These are phyloP conservation scores for Oenanthe javanica DNA, from an alignment of 140 eudicot genomes.

Conservation along the genomic window DNA sequence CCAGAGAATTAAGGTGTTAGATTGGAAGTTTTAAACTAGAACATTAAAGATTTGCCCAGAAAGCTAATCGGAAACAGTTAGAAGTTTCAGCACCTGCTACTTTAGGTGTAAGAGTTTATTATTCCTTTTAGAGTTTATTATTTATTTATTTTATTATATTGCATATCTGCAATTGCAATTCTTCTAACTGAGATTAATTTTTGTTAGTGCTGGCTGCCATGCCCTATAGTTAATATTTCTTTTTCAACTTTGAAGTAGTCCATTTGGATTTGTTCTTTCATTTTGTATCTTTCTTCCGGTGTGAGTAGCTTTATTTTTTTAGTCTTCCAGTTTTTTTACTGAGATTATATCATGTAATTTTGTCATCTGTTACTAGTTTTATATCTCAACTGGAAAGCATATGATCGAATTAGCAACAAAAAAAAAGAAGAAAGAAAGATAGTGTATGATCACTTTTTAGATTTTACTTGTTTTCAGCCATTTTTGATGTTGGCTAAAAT, in stretches of 20 bases:
- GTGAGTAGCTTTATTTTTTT: not conserved
- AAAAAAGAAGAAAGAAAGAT: not conserved
- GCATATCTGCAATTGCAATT: slow-evolving; percentile 6
- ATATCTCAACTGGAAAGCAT: not conserved
- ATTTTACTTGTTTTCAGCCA: no score
- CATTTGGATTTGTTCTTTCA: not conserved
- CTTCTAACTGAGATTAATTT: not conserved
- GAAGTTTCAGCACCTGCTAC: slow-evolving; percentile 1
- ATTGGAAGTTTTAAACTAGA: slow-evolving; percentile 6
- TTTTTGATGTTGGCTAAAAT: not conserved
- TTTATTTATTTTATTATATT: not conserved
- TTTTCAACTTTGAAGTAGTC: not conserved
- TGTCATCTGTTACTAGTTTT: not conserved
- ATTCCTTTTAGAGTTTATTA: not conserved
- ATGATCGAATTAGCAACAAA: not conserved
- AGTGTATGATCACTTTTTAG: no score
- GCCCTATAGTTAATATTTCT: not conserved
- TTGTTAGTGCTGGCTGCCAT: slow-evolving; percentile 2
- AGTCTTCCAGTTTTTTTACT: not conserved
- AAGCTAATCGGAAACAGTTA: slow-evolving; percentile 9
- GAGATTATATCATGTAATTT: not conserved
- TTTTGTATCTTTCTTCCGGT: not conserved
- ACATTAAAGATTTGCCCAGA: slow-evolving; percentile 6
- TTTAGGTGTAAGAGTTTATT: slow-evolving; percentile 3
- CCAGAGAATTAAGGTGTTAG: slow-evolving; percentile 5